phyloP scores from a whole-genome alignment of 2,329 filamentous ascomycete species.

The Lachnellula occidentalis region DNA sequence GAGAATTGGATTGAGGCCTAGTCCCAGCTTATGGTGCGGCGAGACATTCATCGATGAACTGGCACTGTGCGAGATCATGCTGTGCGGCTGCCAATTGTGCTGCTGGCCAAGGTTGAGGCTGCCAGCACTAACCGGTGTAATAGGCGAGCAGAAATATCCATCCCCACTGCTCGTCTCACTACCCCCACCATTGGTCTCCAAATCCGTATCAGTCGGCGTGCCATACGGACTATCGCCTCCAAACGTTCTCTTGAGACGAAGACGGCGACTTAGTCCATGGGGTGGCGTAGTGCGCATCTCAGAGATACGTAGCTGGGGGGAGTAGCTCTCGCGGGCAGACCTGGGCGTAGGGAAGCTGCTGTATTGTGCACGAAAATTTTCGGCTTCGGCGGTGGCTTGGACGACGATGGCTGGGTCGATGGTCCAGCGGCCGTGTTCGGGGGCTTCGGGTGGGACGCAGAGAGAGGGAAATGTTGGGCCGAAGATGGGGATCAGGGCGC shows the following conservation, averaged over 20 bases:
- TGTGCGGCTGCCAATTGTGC: slow-evolving; percentile 29
- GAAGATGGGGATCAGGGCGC: slow-evolving; percentile 84
- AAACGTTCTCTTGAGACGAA: slow-evolving; percentile 31
- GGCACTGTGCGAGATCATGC: slow-evolving; percentile 19
- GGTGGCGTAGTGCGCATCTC: slow-evolving; percentile 17
- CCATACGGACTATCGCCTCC: slow-evolving; percentile 36
- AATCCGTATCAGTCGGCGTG: slow-evolving; percentile 35
- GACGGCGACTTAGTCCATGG: slow-evolving; percentile 19
- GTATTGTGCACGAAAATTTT: slow-evolving; percentile 35
- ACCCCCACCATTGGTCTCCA: slow-evolving; percentile 26
- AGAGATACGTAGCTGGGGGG: slow-evolving; percentile 27
- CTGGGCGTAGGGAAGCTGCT: slow-evolving; percentile 15
- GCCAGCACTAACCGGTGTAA: slow-evolving; percentile 16
- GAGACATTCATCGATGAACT: slow-evolving; percentile 21
- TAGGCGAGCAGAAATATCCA: slow-evolving; percentile 23
- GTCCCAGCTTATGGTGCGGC: background rate
- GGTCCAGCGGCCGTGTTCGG: slow-evolving; percentile 61
- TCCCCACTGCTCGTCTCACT: slow-evolving; percentile 24
- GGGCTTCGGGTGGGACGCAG: slow-evolving; percentile 61
- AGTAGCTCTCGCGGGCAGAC: slow-evolving; percentile 24
- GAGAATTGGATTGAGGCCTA: slow-evolving; percentile 36
- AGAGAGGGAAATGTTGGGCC: slow-evolving; percentile 70
- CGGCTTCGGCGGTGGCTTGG: slow-evolving; percentile 46
- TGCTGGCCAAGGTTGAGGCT: slow-evolving; percentile 7
- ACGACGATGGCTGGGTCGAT: slow-evolving; percentile 54